Conservation (phyloP, 306 rosid genomes). For the Crotalaria pallida region DNA sequence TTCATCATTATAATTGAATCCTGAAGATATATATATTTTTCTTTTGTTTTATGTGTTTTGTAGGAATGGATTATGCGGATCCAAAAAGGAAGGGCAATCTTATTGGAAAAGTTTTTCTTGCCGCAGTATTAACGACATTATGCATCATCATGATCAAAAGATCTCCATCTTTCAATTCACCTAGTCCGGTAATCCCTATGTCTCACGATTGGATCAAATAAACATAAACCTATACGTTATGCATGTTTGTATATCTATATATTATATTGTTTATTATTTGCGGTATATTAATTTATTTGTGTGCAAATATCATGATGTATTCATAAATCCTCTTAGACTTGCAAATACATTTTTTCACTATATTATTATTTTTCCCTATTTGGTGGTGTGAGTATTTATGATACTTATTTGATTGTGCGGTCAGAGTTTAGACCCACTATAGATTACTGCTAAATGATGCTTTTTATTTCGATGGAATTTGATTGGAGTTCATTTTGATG, state of each 20-base stretch:
- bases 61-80: slow-evolving; percentile 84
- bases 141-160: slow-evolving; percentile 78
- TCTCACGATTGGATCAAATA: background rate
- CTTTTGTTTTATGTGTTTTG: slow-evolving; percentile 17
- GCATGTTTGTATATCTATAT: background rate
- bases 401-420: too few species aligned
- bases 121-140: slow-evolving; percentile 65
- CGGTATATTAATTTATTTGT: background rate
- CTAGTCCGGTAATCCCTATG: slow-evolving; percentile 58
- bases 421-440: too few species aligned
- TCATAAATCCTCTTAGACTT: too few species aligned
- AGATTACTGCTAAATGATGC: too few species aligned
- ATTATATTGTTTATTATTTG: background rate
- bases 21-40: background rate
- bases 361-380: background rate
- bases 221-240: background rate
- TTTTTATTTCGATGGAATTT: too few species aligned
- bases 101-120: slow-evolving; percentile 71
- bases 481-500: too few species aligned
- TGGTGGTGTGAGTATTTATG: too few species aligned
- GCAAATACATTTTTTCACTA: background rate
- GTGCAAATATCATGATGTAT: background rate
- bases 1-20: background rate
- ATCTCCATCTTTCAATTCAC: slow-evolving; percentile 67
- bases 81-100: slow-evolving; percentile 68